Conservation (phyloP, 2,329 filamentous ascomycete genomes). For the Pestalotiopsis fici region DNA sequence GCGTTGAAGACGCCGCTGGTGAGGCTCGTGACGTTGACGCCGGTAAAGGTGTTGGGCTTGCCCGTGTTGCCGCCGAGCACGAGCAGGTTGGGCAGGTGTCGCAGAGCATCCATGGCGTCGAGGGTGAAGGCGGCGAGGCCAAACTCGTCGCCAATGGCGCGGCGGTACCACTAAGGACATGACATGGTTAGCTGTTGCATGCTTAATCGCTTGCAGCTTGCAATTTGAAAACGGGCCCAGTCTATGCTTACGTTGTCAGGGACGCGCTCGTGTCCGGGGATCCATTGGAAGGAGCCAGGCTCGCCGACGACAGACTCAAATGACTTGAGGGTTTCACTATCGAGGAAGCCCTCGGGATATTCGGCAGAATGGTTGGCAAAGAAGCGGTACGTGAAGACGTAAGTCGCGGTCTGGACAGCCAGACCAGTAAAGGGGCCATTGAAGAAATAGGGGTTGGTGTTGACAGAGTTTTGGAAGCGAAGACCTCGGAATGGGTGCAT, state of each 20-base stretch:
- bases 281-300: neutral
- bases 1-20: constrained; percentile 26
- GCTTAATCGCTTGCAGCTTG: neutral
- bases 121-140: neutral
- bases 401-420: constrained; percentile 51
- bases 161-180: neutral
- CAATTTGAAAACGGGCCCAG: constrained; percentile 13
- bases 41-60: constrained; percentile 22
- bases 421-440: constrained; percentile 51
- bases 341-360: neutral
- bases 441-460: constrained; percentile 52
- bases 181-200: neutral
- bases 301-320: neutral
- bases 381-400: constrained; percentile 40
- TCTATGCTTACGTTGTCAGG: constrained; percentile 31
- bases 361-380: constrained; percentile 39
- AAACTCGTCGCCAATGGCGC: neutral
- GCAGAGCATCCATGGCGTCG: constrained; percentile 9
- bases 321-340: neutral
- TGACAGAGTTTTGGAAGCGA: constrained; percentile 44
- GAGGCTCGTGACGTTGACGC: constrained; percentile 23
- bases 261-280: constrained; percentile 33
- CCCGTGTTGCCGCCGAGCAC: constrained; percentile 29
- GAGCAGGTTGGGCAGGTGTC: constrained; percentile 21
- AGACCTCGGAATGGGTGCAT: constrained; percentile 18